Percentiles rank a stretch among this genome's conserved stretches.
phyloP scores from a whole-genome alignment of 352 stramenopile species.

The Globisporangium spinosum region DNA sequence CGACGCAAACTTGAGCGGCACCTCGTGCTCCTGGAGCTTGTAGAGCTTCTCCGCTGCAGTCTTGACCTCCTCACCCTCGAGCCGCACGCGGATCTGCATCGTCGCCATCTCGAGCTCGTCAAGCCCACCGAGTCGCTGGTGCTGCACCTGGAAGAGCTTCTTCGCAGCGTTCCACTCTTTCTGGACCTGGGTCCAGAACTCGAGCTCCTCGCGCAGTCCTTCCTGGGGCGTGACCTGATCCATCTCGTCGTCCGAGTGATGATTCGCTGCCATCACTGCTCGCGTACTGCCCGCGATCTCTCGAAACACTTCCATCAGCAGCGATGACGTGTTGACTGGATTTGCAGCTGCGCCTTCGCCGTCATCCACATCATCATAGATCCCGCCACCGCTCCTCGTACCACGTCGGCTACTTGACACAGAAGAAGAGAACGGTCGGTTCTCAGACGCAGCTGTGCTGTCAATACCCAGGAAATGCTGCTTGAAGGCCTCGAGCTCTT shows the following conservation, averaged over 20 bases:
- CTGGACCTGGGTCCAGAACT: constrained; percentile 46
- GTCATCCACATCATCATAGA: constrained; percentile 14
- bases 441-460: constrained; percentile 11
- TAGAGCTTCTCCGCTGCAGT: constrained; percentile 46
- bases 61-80: constrained; percentile 36
- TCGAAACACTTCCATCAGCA: constrained; percentile 64
- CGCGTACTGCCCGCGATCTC: constrained; percentile 37
- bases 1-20: constrained; percentile 32
- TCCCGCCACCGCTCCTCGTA: background rate
- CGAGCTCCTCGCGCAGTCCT: constrained; percentile 36
- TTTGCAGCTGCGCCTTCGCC: background rate
- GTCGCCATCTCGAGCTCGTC: constrained; percentile 81
- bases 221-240: constrained; percentile 11
- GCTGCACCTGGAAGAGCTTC: constrained; percentile 65
- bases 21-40: constrained; percentile 45
- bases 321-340: constrained; percentile 18
- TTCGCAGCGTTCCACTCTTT: constrained; percentile 52
- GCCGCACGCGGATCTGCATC: constrained; percentile 54
- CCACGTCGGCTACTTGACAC: background rate
- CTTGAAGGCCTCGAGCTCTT: constrained; percentile 52
- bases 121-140: constrained; percentile 61
- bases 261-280: constrained; percentile 1
- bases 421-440: background rate
- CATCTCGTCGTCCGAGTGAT: background rate
- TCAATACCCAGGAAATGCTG: constrained; percentile 59